Conservation (phyloP, 495 filamentous ascomycete species). For the Usnea hakonensis region DNA sequence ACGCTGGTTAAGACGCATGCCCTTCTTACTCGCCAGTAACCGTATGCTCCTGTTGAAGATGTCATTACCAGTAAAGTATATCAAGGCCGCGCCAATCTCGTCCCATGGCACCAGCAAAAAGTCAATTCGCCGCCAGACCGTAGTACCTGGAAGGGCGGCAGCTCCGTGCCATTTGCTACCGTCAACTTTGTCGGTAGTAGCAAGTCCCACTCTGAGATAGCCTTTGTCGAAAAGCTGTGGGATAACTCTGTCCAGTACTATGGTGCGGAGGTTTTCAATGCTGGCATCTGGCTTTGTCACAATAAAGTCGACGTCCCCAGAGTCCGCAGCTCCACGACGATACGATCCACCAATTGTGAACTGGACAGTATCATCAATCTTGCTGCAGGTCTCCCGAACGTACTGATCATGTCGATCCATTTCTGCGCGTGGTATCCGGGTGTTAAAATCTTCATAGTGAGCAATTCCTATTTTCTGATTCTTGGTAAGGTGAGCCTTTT, state of each 20-base stretch:
- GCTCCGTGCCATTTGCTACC: conserved; percentile 87
- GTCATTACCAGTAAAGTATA: conserved; percentile 96
- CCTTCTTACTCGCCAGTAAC: conserved; percentile 73
- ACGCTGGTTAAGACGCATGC: conserved; percentile 78
- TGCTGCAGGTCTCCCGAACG: conserved; percentile 53
- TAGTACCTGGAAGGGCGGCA: conserved; percentile 46
- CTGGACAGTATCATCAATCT: conserved; percentile 56
- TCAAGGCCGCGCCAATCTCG: conserved; percentile 78
- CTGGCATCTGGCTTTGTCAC: conserved; percentile 62
- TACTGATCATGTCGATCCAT: conserved; percentile 61
- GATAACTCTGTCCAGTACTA: conserved; percentile 59
- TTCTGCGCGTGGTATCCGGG: conserved; percentile 74
- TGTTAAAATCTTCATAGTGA: conserved; percentile 73
- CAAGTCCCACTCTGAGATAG: conserved; percentile 54
- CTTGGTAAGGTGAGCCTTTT: conserved; percentile 56
- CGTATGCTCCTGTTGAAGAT: conserved; percentile 91
- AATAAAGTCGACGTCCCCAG: conserved; percentile 79
- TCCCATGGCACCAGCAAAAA: conserved; percentile 75
- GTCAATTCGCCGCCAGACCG: conserved; percentile 75
- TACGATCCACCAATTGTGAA: conserved; percentile 79
- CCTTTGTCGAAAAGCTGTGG: conserved; percentile 48
- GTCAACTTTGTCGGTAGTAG: conserved; percentile 36
- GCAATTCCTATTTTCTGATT: conserved; percentile 76
- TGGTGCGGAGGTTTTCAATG: conserved; percentile 49
- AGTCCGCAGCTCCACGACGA: conserved; percentile 65